Evolutionary conservation across 1,284 basidiomycete genomes (phyloP).

Genomic region (Ustilago xerochloae): DNA sequence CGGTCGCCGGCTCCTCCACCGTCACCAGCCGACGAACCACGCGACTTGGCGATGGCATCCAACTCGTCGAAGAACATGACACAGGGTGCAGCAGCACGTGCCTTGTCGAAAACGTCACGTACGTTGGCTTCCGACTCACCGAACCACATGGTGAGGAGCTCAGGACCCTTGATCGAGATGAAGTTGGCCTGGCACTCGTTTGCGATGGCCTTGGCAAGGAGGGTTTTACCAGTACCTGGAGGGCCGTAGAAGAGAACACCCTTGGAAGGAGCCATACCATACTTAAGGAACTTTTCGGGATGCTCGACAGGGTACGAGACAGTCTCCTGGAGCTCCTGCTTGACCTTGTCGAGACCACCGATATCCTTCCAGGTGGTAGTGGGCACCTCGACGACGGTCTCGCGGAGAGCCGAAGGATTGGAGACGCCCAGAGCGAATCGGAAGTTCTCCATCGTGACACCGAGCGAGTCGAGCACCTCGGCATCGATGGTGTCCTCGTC

Average conservation of each 20-base stretch:
- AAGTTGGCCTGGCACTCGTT: conserved; percentile 99
- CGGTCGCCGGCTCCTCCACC: conserved; percentile 95
- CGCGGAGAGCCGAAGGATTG: conserved; percentile 95
- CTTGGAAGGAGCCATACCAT: conserved; percentile 98
- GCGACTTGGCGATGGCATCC: conserved; percentile 97
- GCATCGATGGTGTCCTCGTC: conserved; percentile 90
- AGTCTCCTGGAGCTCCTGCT: conserved; percentile 97
- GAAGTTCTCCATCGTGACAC: conserved; percentile 99
- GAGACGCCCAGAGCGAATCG: conserved; percentile 92
- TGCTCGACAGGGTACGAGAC: conserved; percentile 99
- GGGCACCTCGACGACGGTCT: conserved; percentile 96
- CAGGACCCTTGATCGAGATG: conserved; percentile 94
- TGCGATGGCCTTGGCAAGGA: conserved; percentile 95
- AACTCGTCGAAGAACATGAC: conserved; percentile 99
- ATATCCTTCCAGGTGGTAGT: conserved; percentile 98
- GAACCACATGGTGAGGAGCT: conserved; percentile 98
- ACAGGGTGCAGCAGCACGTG: conserved; percentile 96
- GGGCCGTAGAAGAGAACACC: conserved; percentile 98
- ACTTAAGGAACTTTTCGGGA: conserved; percentile 99
- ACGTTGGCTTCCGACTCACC: conserved; percentile 99
- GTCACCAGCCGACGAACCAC: conserved; percentile 84
- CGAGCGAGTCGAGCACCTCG: conserved; percentile 93
- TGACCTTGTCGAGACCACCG: conserved; percentile 99
- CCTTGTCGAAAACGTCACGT: conserved; percentile 99
- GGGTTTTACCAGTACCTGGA: conserved; percentile 95